phyloP scores from a whole-genome alignment of 768 basidiomycete species.

The Clitopilus hobsonii region DNA sequence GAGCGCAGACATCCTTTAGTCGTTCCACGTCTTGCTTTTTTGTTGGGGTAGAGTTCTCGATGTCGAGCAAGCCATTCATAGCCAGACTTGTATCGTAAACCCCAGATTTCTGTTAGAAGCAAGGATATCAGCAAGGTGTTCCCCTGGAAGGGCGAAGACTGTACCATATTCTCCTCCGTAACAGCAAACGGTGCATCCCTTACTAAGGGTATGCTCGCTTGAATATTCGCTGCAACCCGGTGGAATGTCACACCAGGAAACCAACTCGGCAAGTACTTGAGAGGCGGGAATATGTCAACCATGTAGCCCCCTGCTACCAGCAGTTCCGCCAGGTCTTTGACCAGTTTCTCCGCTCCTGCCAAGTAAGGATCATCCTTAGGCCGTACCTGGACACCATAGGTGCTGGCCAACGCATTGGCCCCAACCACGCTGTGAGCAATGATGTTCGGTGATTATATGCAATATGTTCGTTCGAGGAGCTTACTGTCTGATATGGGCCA shows the following conservation, averaged over 20 bases:
- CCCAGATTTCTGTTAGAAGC: background rate
- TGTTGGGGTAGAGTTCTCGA: background rate
- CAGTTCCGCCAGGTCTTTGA: background rate
- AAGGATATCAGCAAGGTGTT: background rate
- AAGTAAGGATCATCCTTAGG: background rate
- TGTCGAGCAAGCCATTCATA: background rate
- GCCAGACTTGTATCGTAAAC: background rate
- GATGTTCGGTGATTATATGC: background rate
- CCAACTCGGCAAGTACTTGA: background rate
- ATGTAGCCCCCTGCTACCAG: background rate
- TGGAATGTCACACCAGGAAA: background rate
- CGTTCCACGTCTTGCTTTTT: background rate
- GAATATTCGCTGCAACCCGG: constrained; percentile 15
- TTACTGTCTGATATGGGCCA: constrained; percentile 10
- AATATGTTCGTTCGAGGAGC: background rate
- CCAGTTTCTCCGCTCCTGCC: background rate
- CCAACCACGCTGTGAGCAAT: background rate
- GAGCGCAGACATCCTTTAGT: background rate
- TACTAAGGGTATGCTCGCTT: background rate
- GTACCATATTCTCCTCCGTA: background rate
- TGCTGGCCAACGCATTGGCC: background rate
- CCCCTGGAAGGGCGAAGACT: background rate
- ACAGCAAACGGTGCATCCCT: background rate
- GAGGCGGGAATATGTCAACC: background rate
- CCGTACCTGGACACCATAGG: background rate